Percentiles rank a stretch among this genome's conserved stretches.
phyloP scores from a whole-genome alignment of 345 rosid genomes.

The Microcos paniculata region DNA sequence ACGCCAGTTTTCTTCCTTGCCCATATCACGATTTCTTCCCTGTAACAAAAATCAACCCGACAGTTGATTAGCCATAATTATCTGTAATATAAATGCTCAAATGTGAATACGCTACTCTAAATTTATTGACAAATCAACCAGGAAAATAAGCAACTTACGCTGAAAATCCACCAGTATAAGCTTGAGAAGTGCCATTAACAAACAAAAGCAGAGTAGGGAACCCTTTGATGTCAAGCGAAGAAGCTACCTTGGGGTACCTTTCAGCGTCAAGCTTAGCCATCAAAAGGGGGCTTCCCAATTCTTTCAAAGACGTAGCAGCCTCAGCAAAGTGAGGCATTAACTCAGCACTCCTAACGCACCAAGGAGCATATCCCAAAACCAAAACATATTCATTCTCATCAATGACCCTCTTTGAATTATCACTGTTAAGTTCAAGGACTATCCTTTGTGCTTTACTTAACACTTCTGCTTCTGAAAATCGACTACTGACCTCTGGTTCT shows the following conservation, averaged over 20 bases:
- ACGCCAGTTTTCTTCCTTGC: constrained; percentile 76
- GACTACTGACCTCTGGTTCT: constrained; percentile 20
- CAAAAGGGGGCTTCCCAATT: constrained; percentile 52
- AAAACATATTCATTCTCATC: constrained; percentile 61
- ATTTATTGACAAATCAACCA: background rate
- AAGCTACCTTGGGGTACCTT: constrained; percentile 65
- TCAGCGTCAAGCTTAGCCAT: constrained; percentile 91
- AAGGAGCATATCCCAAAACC: constrained; percentile 85
- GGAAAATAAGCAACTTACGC: constrained; percentile 44
- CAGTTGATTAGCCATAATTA: background rate
- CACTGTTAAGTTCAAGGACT: constrained; percentile 64
- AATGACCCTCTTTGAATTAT: constrained; percentile 46
- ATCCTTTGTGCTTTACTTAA: constrained; percentile 76
- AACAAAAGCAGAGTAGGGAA: constrained; percentile 82
- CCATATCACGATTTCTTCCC: constrained; percentile 83
- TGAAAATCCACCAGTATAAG: constrained; percentile 71
- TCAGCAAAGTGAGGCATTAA: constrained; percentile 85
- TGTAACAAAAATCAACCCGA: constrained; percentile 30
- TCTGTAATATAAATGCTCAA: background rate
- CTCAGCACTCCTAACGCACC: constrained; percentile 89
- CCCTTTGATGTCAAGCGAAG: constrained; percentile 61
- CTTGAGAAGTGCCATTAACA: constrained; percentile 64
- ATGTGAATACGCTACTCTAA: background rate
- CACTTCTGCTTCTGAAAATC: constrained; percentile 67
- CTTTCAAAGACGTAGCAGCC: constrained; percentile 75